Evolutionary conservation across 192 early-diverging fungal species (phyloP).

Genomic region (Gonapodya prolifera): DNA sequence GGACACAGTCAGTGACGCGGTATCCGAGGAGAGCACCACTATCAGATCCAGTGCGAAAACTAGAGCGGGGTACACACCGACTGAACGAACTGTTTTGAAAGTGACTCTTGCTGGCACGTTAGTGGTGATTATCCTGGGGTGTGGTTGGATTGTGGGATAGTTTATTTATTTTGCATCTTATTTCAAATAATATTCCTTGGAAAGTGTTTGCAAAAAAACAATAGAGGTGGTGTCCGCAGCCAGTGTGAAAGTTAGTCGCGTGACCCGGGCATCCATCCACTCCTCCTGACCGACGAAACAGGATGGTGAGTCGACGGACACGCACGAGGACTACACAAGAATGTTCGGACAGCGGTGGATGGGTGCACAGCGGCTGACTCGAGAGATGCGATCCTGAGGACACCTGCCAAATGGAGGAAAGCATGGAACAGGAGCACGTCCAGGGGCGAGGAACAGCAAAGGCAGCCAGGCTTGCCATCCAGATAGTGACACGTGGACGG

Average conservation of each 20-base stretch:
- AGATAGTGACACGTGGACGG: no score
- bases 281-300: not conserved
- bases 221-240: not conserved
- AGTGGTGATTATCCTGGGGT: not conserved
- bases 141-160: no score
- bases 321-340: not conserved
- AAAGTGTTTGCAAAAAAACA: not conserved
- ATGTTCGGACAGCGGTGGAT: not conserved
- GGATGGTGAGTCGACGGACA: not conserved
- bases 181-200: not conserved
- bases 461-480: no score
- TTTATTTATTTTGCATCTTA: not conserved
- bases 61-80: not conserved
- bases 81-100: not conserved
- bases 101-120: not conserved
- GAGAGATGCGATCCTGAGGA: constrained; percentile 21
- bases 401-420: constrained; percentile 5
- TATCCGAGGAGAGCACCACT: not conserved
- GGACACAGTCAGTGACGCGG: not conserved
- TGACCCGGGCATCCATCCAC: not conserved
- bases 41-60: not conserved
- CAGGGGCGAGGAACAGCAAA: not conserved
- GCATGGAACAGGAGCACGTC: constrained; percentile 13
- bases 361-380: constrained; percentile 11
- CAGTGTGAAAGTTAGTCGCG: not conserved